Percentiles rank a stretch among this genome's conserved stretches.
These are phyloP conservation scores for Chlorencoelia australis DNA, from an alignment of 2,329 filamentous ascomycete species.

Conservation along the genomic window DNA sequence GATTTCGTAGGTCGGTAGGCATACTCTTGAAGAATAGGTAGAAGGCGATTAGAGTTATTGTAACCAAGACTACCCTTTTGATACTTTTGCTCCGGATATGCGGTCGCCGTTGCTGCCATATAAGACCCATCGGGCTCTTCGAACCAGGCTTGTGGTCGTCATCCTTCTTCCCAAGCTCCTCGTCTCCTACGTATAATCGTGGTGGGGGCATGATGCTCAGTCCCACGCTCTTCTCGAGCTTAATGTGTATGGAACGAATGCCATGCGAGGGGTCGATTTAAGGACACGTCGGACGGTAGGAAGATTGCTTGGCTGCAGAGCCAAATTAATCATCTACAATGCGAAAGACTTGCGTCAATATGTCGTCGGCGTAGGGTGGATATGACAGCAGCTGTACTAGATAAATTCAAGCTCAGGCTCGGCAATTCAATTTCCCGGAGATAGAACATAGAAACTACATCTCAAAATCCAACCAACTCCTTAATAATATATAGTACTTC, in stretches of 20 bases:
- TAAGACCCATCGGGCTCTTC: constrained; percentile 21
- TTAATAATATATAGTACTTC: too few relatives aligned
- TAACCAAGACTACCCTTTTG: constrained; percentile 40
- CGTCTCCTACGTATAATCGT: constrained; percentile 40
- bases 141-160: constrained; percentile 43
- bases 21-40: constrained; percentile 58
- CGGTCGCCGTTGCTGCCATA: constrained; percentile 29
- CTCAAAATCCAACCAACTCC: too few relatives aligned
- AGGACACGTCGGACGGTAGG: too few relatives aligned
- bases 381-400: too few relatives aligned
- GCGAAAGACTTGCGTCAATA: too few relatives aligned
- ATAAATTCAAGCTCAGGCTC: too few relatives aligned
- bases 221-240: constrained; percentile 21
- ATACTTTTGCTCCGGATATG: constrained; percentile 38
- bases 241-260: constrained; percentile 8
- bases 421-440: too few relatives aligned
- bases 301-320: too few relatives aligned
- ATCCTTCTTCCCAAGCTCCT: constrained; percentile 56
- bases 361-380: too few relatives aligned
- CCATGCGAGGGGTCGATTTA: too few relatives aligned
- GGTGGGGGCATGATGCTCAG: constrained; percentile 30
- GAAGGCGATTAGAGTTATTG: constrained; percentile 39
- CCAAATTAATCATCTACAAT: too few relatives aligned
- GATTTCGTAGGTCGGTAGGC: constrained; percentile 36
- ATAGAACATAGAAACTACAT: too few relatives aligned